Base-by-base conservation (phyloP, 768 basidiomycete species). In the Podaxis sp. region DNA sequence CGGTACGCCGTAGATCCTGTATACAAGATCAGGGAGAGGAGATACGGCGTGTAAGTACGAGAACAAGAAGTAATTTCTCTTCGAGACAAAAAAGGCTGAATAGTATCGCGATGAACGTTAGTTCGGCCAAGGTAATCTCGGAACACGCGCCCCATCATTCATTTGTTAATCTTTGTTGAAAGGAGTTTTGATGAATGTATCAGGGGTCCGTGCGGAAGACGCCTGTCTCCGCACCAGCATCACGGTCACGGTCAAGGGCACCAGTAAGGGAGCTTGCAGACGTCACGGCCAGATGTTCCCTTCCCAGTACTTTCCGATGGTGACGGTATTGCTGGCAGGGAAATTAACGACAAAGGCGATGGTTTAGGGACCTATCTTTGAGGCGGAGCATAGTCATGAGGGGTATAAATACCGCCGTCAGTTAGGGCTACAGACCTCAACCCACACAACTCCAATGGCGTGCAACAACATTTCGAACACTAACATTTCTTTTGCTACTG, bases 371-470 rank as follows among this genome's bases (percentile, higher is more conserved):
- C 32, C 1, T 9, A 32, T 32, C 7, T 21, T 37, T 56, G 27
- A 6, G 13, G 42, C 16, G 35, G 18, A 53, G 35, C 21, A 18
- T 21, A 16, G 16, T 36, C 6, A 13, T 2, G 11, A 11, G 4
- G 18, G n/a, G 42, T 60, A 60, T 59, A 59, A 44, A 60, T 60
- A 53, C 38, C 10, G n/a, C 3, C 52, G 25, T n/a, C 52, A 21
- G 11, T 23, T 23, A 27, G 5, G 10, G 44, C n/a, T 9, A 3
- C 59, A 53, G 14, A 11, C n/a, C 37, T 35, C 14, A 11, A 51
- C 38, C 50, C 59, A 35, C 38, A 52, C 13, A 38, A 60, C 32
- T 28, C 44, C 40, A 28, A 60, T 60, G 59, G 42, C 59, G 5
- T 36, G 32, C 51, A 44, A 53, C 50, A 40, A 51, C 50, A 6